Evolutionary conservation across 805 yeast genomes (phyloP), one percentile per base, ranked within the genome.

Genomic region (Candida vartiovaarae): DNA sequence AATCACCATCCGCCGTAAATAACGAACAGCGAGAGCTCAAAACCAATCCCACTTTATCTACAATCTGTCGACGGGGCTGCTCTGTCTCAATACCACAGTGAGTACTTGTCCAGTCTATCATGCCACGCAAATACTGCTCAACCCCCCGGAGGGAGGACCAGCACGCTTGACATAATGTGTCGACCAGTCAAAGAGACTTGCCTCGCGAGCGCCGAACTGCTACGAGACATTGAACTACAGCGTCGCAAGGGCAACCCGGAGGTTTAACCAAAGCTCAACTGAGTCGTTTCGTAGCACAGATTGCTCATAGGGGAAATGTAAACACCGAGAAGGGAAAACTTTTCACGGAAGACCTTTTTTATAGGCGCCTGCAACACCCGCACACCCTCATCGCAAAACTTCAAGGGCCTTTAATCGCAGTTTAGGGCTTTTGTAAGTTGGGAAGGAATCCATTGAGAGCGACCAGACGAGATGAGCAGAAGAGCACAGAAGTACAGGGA

Each of bases 21-120:
- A 43, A 33, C 27, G 37, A 28, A 32, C 38, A 42, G 41, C 46
- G 55, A 70, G 82, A 78, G 72, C 75, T 78, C 84, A 75, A 78
- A 72, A 61, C 74, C 77, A 51, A 46, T 59, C 68, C 74, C 75
- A 75, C 79, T 86, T 72, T 53, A 55, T 91, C 74, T 85, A 66
- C 83, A 84, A 84, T 84, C 90, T 81, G 95, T 90, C 96, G 95
- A 81, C 95, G 87, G 96, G 95, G 97, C 88, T 70, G 64, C 82
- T 75, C 91, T 82, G 90, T 75, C 75, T 70, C 76, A 84, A 67
- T 45, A 50, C 50, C 48, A 37, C 42, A 35, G 42, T 36, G 44
- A 25, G 43, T 46, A 48, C 60, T 57, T 28, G 31, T 59, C 64
- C 61, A 74, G 20, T 81, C 80, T 74, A 82, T 54, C 82, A 74